Evolutionary conservation across 1,284 basidiomycete genomes (phyloP).

Genomic region (Trametes sp.): DNA sequence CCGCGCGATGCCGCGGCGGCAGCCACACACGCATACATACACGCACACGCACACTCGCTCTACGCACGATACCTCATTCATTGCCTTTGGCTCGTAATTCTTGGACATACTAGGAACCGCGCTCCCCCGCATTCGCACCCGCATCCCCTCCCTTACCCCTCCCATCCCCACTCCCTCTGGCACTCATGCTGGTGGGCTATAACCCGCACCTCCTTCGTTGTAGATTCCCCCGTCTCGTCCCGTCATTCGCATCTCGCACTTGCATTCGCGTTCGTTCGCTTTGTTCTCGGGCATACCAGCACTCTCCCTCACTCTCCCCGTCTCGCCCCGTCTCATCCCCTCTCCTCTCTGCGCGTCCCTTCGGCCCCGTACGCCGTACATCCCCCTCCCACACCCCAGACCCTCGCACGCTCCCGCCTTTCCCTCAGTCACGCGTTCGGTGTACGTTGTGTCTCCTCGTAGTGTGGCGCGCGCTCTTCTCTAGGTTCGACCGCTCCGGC

Average conservation of each 20-base stretch:
- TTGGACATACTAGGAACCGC: conserved; percentile 11
- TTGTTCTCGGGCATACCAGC: conserved; percentile 4
- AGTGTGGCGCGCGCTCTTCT: not conserved
- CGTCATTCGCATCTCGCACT: not conserved
- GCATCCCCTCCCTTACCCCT: too few relatives aligned
- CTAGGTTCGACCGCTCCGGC: not conserved
- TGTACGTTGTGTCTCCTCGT: not conserved
- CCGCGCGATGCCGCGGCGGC: not conserved
- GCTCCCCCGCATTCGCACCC: too few relatives aligned
- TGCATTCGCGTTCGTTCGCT: conserved; percentile 7
- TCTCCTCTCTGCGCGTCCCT: not conserved
- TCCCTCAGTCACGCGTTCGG: not conserved
- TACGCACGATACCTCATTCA: conserved; percentile 17
- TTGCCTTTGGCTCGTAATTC: conserved; percentile 12
- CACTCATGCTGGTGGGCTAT: not conserved
- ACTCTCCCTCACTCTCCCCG: not conserved
- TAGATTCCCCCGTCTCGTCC: not conserved
- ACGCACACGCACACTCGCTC: conserved; percentile 6
- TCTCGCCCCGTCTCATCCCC: not conserved
- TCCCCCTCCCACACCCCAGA: not conserved
- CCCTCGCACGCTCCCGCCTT: not conserved
- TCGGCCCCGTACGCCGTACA: not conserved
- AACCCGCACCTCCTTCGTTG: not conserved
- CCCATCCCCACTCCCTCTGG: too few relatives aligned
- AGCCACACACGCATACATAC: not conserved